Percentiles rank a stretch among this genome's conserved stretches.
Evolutionary conservation across 352 stramenopile genomes (phyloP).

Genomic region (Pythium apleroticum): DNA sequence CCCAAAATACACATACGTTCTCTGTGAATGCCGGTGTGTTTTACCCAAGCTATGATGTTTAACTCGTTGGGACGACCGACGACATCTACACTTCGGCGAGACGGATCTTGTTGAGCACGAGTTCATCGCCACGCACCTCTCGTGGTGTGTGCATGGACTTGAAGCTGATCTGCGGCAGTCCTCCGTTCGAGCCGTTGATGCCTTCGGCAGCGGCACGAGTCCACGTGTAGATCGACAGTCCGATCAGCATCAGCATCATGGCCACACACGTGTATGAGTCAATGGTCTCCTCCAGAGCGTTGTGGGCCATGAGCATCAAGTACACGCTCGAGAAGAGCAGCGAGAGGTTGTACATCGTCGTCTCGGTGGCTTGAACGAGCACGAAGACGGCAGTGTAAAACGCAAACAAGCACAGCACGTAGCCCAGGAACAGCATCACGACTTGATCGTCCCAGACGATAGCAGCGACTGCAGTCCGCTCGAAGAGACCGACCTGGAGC

Average conservation of each 20-base stretch:
- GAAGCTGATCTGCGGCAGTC: slow-evolving; percentile 29
- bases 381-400: slow-evolving; percentile 44
- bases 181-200: not conserved
- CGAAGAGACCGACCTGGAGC: slow-evolving; percentile 32
- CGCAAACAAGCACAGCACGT: slow-evolving; percentile 36
- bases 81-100: slow-evolving; percentile 18
- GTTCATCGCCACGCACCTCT: slow-evolving; percentile 11
- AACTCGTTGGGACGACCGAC: no score
- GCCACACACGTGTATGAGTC: slow-evolving; percentile 22
- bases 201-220: slow-evolving; percentile 16
- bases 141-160: slow-evolving; percentile 30
- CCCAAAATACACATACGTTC: no score
- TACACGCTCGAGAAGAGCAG: slow-evolving; percentile 43
- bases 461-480: slow-evolving; percentile 25
- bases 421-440: slow-evolving; percentile 32
- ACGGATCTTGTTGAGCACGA: slow-evolving; percentile 24
- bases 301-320: slow-evolving; percentile 30
- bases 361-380: slow-evolving; percentile 29
- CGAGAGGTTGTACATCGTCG: slow-evolving; percentile 40
- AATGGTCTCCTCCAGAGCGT: slow-evolving; percentile 31
- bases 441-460: slow-evolving; percentile 34
- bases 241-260: slow-evolving; percentile 34
- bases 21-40: no score
- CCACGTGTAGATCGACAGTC: slow-evolving; percentile 33
- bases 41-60: no score